Conservation (phyloP, 2,329 filamentous ascomycete species). For the Madurella fahalii region DNA sequence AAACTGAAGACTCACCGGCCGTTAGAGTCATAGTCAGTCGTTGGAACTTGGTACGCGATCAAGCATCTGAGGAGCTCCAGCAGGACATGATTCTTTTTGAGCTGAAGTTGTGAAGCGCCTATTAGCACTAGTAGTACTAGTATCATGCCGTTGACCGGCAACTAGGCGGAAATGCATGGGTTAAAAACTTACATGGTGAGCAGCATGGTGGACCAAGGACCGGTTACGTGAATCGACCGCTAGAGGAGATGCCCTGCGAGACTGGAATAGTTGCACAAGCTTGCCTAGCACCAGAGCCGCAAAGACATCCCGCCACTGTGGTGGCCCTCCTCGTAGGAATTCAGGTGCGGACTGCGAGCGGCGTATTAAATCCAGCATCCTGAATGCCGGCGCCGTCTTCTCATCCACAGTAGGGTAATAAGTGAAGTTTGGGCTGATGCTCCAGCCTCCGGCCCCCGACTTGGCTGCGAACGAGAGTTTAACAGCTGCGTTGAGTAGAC, state of each 20-base stretch:
- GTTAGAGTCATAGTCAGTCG: neutral
- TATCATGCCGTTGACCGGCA: neutral
- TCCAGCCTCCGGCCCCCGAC: constrained; percentile 1
- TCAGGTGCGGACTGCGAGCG: too few species aligned
- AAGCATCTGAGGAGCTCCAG: neutral
- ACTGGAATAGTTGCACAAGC: neutral
- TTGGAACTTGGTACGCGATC: neutral
- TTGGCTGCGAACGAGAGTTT: neutral
- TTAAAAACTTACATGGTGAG: neutral
- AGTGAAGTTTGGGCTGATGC: constrained; percentile 1
- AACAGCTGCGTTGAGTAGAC: constrained; percentile 1
- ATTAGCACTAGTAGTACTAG: neutral
- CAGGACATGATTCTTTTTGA: neutral
- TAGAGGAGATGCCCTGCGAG: neutral
- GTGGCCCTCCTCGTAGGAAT: neutral
- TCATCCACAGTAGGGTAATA: constrained; percentile 5
- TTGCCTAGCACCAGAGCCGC: neutral
- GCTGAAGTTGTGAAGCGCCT: neutral
- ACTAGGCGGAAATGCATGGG: neutral
- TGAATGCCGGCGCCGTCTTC: neutral
- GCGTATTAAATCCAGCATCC: neutral
- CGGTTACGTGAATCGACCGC: neutral
- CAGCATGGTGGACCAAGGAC: neutral
- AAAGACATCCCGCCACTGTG: neutral
- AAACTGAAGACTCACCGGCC: neutral